These are phyloP conservation scores for Lachnellula willkommii DNA, from an alignment of 2,329 filamentous ascomycete genomes.

Conservation along the genomic window DNA sequence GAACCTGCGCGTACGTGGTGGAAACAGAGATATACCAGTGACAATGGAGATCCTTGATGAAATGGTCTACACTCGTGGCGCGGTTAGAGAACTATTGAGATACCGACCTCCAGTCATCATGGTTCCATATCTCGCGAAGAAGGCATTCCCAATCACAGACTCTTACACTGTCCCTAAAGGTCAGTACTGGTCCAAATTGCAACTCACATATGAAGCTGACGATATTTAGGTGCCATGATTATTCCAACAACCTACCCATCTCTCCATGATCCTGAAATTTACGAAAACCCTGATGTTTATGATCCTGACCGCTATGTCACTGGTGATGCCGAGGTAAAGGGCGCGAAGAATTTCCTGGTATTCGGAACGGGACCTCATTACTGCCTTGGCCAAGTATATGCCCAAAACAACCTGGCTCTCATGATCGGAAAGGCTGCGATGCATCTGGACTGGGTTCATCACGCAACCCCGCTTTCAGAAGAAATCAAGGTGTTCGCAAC, in stretches of 20 bases:
- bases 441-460: conserved; percentile 83
- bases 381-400: conserved; percentile 91
- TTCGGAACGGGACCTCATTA: conserved; percentile 96
- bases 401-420: conserved; percentile 78
- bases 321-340: conserved; percentile 74
- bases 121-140: conserved; percentile 94
- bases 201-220: conserved; percentile 12
- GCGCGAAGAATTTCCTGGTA: conserved; percentile 90
- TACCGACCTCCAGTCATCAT: conserved; percentile 96
- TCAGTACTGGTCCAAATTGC: conserved; percentile 30
- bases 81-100: conserved; percentile 84
- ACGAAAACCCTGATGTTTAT: conserved; percentile 81
- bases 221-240: conserved; percentile 70
- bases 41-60: conserved; percentile 83
- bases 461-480: conserved; percentile 76
- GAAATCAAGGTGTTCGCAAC: conserved; percentile 98
- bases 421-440: conserved; percentile 88
- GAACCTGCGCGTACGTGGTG: conserved; percentile 71
- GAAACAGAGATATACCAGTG: conserved; percentile 64
- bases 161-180: conserved; percentile 89
- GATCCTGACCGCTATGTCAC: conserved; percentile 88
- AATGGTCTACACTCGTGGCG: conserved; percentile 83
- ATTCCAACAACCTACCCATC: conserved; percentile 87
- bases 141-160: conserved; percentile 83
- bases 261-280: conserved; percentile 87